Evolutionary conservation across 169 alveolate genomes (phyloP).

Genomic region (Cryptosporidium baileyi): DNA sequence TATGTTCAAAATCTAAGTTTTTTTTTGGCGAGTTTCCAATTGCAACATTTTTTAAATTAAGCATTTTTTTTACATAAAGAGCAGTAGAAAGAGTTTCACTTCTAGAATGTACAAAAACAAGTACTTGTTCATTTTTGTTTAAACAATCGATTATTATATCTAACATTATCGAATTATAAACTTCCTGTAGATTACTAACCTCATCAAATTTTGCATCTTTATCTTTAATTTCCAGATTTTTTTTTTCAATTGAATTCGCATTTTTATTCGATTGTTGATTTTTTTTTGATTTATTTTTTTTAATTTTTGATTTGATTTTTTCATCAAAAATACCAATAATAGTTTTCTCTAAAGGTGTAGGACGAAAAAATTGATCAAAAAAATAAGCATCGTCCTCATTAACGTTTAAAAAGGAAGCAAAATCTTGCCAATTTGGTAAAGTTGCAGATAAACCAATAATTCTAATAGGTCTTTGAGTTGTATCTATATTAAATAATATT

Average conservation of each 20-base stretch:
- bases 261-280: not conserved
- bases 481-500: conserved; percentile 76
- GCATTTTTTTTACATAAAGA: conserved; percentile 83
- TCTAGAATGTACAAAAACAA: conserved; percentile 99
- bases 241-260: not conserved
- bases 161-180: conserved; percentile 10
- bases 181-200: conserved; percentile 91
- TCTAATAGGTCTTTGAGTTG: conserved; percentile 31
- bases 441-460: conserved; percentile 98
- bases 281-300: not conserved
- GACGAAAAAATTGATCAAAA: conserved; percentile 95
- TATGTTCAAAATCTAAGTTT: not conserved
- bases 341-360: conserved; percentile 96
- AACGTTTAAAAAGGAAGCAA: conserved; percentile 96
- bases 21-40: not conserved
- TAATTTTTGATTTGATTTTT: not conserved
- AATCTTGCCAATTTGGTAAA: conserved; percentile 99
- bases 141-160: conserved; percentile 75
- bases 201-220: conserved; percentile 79
- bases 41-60: not conserved
- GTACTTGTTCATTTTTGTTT: conserved; percentile 88
- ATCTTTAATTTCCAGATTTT: not conserved
- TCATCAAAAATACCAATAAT: conserved; percentile 94
- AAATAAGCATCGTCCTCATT: conserved; percentile 91
- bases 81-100: conserved; percentile 98